Conservation (phyloP, 1,284 basidiomycete genomes). For the Peniophora sp. region DNA sequence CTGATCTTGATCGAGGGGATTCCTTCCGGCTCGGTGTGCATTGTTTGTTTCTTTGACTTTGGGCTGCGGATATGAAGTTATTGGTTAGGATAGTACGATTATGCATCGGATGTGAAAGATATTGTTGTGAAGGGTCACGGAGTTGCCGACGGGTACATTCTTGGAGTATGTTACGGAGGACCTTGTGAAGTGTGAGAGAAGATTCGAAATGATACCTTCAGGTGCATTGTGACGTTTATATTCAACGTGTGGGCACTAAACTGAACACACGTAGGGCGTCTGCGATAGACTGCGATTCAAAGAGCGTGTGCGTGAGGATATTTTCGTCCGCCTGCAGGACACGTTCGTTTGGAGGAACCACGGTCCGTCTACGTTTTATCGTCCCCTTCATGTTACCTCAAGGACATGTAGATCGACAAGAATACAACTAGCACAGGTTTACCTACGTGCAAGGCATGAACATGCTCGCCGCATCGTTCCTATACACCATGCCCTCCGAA, state of each 20-base stretch:
- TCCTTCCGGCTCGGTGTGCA: conserved; percentile 53
- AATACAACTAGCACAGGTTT: conserved; percentile 69
- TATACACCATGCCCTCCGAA: conserved; percentile 94
- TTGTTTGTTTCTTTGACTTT: no score
- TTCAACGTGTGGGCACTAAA: no score
- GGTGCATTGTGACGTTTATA: conserved; percentile 41
- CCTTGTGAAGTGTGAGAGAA: conserved; percentile 86
- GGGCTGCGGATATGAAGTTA: background rate
- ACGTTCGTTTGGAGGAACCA: conserved; percentile 95
- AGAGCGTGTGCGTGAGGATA: conserved; percentile 92
- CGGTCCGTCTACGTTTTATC: conserved; percentile 32
- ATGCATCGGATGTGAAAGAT: conserved; percentile 90
- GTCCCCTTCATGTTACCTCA: background rate
- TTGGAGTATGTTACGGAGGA: conserved; percentile 76
- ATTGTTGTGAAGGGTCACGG: conserved; percentile 73
- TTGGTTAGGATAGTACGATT: conserved; percentile 58
- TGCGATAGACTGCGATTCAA: conserved; percentile 91
- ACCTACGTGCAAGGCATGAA: conserved; percentile 99
- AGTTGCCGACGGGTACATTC: conserved; percentile 70
- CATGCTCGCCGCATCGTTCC: conserved; percentile 92
- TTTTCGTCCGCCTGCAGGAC: conserved; percentile 91
- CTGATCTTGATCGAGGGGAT: conserved; percentile 86
- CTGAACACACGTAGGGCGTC: conserved; percentile 81
- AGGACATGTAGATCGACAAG: conserved; percentile 37
- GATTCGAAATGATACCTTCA: conserved; percentile 77